A percentile compares a stretch with the other conserved stretches of the same genome.
phyloP scores from a whole-genome alignment of 164 flowering plant genomes.

The Houttuynia cordata region DNA sequence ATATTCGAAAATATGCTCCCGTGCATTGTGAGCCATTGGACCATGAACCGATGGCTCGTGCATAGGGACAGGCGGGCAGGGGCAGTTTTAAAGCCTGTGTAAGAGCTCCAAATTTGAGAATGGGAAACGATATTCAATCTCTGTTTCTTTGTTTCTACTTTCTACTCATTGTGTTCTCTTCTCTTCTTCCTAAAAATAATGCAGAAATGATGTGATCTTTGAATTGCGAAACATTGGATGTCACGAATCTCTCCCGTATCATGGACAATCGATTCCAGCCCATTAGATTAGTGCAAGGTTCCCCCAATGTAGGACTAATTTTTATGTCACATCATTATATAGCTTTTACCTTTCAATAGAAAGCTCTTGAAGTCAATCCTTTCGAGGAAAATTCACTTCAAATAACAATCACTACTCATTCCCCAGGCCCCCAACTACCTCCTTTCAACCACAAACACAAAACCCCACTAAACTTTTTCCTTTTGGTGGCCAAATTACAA shows the following conservation, averaged over 20 bases:
- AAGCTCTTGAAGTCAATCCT: slow-evolving; percentile 1
- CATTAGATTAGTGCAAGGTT: slow-evolving; percentile 2
- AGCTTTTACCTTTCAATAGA: neutral
- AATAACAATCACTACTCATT: neutral
- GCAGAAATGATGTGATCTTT: neutral
- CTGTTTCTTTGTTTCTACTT: too few relatives aligned
- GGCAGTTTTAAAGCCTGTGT: too few relatives aligned
- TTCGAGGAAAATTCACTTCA: neutral
- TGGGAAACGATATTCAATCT: too few relatives aligned
- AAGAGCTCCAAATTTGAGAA: too few relatives aligned
- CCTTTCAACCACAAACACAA: neutral
- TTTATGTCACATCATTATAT: slow-evolving; percentile 3
- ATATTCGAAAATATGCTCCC: too few relatives aligned
- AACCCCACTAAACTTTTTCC: neutral
- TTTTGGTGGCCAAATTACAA: too few relatives aligned
- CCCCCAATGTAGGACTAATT: slow-evolving; percentile 1
- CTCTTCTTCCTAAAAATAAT: neutral
- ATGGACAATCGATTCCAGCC: neutral
- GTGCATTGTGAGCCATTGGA: too few relatives aligned
- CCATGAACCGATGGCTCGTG: too few relatives aligned
- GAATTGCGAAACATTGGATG: neutral
- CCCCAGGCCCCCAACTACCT: neutral
- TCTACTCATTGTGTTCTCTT: neutral
- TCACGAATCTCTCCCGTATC: slow-evolving; percentile 1
- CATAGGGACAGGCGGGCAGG: too few relatives aligned